Conservation (phyloP, 1,139 yeast genomes). For the Pichia sp. region DNA sequence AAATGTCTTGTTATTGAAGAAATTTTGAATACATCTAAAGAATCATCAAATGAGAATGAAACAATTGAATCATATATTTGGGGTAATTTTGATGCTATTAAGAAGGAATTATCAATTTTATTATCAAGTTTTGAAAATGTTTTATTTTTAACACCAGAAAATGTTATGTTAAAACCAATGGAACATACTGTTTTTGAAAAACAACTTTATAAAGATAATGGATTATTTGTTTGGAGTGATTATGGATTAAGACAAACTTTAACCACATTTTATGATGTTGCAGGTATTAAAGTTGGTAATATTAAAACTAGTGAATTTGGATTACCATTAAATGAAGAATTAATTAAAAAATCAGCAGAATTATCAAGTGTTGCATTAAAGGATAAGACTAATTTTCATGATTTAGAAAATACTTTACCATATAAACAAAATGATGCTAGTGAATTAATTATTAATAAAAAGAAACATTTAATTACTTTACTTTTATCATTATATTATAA, state of each 20-base stretch:
- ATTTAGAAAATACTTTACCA: conserved; percentile 53
- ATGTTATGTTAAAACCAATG: conserved; percentile 52
- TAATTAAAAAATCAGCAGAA: conserved; percentile 8
- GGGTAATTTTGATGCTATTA: conserved; percentile 32
- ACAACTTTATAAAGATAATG: conserved; percentile 33
- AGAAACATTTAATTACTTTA: conserved; percentile 46
- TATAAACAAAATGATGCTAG: conserved; percentile 60
- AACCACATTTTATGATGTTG: conserved; percentile 52
- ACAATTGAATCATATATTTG: conserved; percentile 25
- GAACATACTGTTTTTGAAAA: conserved; percentile 44
- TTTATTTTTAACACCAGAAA: conserved; percentile 60
- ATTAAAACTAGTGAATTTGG: conserved; percentile 29
- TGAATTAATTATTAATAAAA: conserved; percentile 50
- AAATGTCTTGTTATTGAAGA: conserved; percentile 36
- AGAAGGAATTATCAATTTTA: conserved; percentile 55
- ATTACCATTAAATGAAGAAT: conserved; percentile 22
- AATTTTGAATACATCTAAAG: conserved; percentile 25
- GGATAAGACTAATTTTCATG: conserved; percentile 36
- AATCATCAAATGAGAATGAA: not conserved
- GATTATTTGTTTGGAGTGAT: conserved; percentile 60
- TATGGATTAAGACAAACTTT: conserved; percentile 58
- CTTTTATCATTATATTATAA: conserved; percentile 53
- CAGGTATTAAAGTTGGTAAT: conserved; percentile 34
- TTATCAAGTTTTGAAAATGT: conserved; percentile 56
- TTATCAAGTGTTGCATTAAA: conserved; percentile 16